Evolutionary conservation across 2,329 filamentous ascomycete genomes (phyloP).

Genomic region (Trichoderma arundinaceum): DNA sequence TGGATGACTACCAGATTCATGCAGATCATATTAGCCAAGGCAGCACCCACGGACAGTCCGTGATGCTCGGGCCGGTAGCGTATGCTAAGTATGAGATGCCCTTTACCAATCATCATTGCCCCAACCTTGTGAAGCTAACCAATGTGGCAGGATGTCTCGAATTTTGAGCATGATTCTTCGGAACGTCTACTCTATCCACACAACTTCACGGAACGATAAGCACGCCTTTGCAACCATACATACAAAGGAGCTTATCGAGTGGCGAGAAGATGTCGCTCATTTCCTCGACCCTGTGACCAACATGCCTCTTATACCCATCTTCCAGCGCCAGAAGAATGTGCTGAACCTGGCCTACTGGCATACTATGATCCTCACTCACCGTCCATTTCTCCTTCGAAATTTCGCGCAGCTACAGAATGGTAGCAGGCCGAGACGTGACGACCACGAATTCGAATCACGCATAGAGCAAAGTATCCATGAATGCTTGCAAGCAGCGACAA

Average conservation of each 20-base stretch:
- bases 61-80: slow-evolving; percentile 14
- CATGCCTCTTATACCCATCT: slow-evolving; percentile 26
- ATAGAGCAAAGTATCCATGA: slow-evolving; percentile 21
- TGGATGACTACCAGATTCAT: slow-evolving; percentile 21
- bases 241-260: slow-evolving; percentile 19
- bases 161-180: slow-evolving; percentile 27
- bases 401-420: slow-evolving; percentile 26
- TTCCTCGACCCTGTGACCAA: slow-evolving; percentile 19
- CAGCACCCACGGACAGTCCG: slow-evolving; percentile 20
- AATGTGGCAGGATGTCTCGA: slow-evolving; percentile 5
- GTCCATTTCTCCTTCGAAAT: slow-evolving; percentile 20
- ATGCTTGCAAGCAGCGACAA: slow-evolving; percentile 15
- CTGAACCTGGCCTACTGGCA: slow-evolving; percentile 25
- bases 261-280: slow-evolving; percentile 20
- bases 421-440: slow-evolving; percentile 16
- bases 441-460: slow-evolving; percentile 15
- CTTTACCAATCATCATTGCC: too few species aligned
- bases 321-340: slow-evolving; percentile 25
- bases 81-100: slow-evolving; percentile 17
- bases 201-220: slow-evolving; percentile 25
- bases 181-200: slow-evolving; percentile 24
- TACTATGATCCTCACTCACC: slow-evolving; percentile 25
- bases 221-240: slow-evolving; percentile 24
- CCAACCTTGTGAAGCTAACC: neutral
- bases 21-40: slow-evolving; percentile 18